Evolutionary conservation across 805 yeast species (phyloP), one percentile per base, ranked within the genome.

Genomic region (Candida loeiensis): DNA sequence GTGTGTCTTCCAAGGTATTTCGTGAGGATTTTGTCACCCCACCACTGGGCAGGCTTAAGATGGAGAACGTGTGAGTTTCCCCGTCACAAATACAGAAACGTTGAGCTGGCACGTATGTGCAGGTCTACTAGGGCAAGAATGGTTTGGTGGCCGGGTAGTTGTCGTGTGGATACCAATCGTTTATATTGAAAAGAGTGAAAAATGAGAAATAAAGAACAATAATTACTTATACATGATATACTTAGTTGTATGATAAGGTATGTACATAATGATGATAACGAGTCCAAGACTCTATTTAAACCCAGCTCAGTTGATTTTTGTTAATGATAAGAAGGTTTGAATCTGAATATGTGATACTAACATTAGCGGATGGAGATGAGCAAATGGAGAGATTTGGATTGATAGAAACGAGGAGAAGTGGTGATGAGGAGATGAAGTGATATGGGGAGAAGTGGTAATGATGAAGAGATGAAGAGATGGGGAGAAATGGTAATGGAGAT

Each of bases 241-340:
- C n/a, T n/a, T n/a, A 21, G 6, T 9, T 7, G 9, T 21, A 9
- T 7, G 24, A 21, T 21, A 39, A 7, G n/a, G 46, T 45, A 43
- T 37, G 46, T 45, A 35, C 39, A 33, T 34, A 36, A 49, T 62
- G 70, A 64, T 62, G 70, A 64, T 61, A 60, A 53, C 51, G 69
- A 63, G 69, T 61, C 69, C 49, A 46, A 49, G 65, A 60, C 68
- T 62, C 66, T 53, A 49, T 52, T 56, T 53, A 59, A 64, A 64
- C 70, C 69, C 69, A 63, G 69, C 69, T 64, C 70, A 64, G 56
- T 64, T 63, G 70, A 64, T 62, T 54, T 55, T 59, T 60, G 65
- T 62, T 63, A 48, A 61, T 64, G 69, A 63, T 59, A 64, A 63
- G 55, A 59, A 51, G 45, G 45, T 41, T 42, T 39, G 55, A 58